These are phyloP conservation scores for Punica granatum DNA, from an alignment of 345 rosid species.

Conservation along the genomic window DNA sequence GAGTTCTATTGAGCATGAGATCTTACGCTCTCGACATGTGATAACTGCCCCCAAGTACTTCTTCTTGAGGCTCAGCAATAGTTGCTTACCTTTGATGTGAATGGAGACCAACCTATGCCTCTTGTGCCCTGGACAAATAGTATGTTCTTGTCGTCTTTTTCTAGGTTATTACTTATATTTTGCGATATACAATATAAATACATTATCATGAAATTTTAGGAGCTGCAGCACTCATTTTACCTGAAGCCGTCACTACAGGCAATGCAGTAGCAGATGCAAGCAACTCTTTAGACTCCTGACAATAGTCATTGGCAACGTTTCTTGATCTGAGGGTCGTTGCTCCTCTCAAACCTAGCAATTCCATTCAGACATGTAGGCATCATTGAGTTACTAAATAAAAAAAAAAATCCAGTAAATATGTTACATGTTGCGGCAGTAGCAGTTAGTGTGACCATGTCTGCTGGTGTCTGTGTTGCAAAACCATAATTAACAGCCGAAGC, in stretches of 20 bases:
- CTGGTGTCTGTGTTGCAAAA: conserved; percentile 15
- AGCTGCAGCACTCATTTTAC: conserved; percentile 2
- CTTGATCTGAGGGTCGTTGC: conserved; percentile 19
- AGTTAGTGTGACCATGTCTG: conserved; percentile 16
- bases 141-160: background rate
- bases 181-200: background rate
- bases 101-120: conserved; percentile 17
- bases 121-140: conserved; percentile 8
- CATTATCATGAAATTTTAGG: background rate
- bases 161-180: background rate
- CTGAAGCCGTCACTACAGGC: conserved; percentile 9
- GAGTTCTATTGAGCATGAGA: background rate
- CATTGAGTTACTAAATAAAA: background rate
- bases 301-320: background rate
- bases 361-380: background rate
- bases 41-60: conserved; percentile 15
- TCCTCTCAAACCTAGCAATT: conserved; percentile 17
- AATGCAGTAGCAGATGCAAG: conserved; percentile 12
- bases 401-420: background rate
- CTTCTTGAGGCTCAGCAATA: conserved; percentile 1
- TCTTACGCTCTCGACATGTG: conserved; percentile 14
- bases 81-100: background rate
- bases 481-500: conserved; percentile 15
- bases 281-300: conserved; percentile 5
- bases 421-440: conserved; percentile 20